These are phyloP conservation scores for Candida argentea DNA, from an alignment of 805 yeast genomes.

Conservation along the genomic window DNA sequence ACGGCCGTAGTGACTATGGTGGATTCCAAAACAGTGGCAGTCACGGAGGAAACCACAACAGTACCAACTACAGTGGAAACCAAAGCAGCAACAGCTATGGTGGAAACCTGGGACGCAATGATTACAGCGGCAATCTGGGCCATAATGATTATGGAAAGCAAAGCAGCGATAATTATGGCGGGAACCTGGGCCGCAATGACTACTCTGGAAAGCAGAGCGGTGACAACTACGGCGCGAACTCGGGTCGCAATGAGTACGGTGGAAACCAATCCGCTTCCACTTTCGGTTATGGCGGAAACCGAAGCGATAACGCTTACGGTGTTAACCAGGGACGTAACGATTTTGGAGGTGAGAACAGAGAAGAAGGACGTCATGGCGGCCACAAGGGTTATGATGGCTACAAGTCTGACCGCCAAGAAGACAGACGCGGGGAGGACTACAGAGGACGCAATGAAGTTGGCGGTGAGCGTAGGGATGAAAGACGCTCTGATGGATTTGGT, in stretches of 20 bases:
- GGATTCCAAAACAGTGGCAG: constrained; percentile 4
- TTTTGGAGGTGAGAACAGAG: constrained; percentile 3
- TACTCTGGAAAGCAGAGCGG: too few relatives aligned
- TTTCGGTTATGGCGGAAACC: too few relatives aligned
- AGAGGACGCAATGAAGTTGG: too few relatives aligned
- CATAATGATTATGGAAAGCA: too few relatives aligned
- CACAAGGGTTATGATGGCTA: constrained; percentile 3
- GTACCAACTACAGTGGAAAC: constrained; percentile 3
- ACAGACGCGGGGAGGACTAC: constrained; percentile 5
- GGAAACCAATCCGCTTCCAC: too few relatives aligned
- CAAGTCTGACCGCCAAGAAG: constrained; percentile 2
- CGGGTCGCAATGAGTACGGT: constrained; percentile 4
- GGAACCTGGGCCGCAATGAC: constrained; percentile 5
- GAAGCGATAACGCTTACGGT: too few relatives aligned
- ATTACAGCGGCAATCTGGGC: constrained; percentile 5
- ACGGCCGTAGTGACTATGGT: constrained; percentile 4
- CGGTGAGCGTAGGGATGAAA: too few relatives aligned
- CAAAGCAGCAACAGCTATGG: constrained; percentile 4
- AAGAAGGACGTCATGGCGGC: constrained; percentile 3
- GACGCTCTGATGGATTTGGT: too few relatives aligned
- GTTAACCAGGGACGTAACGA: constrained; percentile 5
- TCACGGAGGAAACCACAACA: too few relatives aligned
- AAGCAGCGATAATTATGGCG: constrained; percentile 2
- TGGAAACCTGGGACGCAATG: too few relatives aligned
- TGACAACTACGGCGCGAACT: constrained; percentile 3